Percentiles rank a stretch among this genome's conserved stretches.
phyloP scores from a whole-genome alignment of 768 basidiomycete species.

The Mycena sanguinolenta region DNA sequence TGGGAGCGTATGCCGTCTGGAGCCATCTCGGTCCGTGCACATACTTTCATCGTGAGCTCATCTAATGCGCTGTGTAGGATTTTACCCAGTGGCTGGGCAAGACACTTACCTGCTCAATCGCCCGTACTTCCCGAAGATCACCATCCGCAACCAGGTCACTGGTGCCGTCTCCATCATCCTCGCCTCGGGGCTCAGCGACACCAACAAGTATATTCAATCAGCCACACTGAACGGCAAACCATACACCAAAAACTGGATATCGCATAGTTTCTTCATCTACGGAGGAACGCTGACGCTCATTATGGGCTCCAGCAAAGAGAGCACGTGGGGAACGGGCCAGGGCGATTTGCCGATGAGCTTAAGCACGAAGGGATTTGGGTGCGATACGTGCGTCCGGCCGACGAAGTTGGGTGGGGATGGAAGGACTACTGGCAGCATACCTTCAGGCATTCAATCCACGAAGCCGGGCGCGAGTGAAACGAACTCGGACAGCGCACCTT shows the following conservation, averaged over 20 bases:
- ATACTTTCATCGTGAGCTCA: background rate
- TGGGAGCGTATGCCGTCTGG: constrained; percentile 37
- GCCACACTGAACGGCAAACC: constrained; percentile 25
- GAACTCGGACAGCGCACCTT: background rate
- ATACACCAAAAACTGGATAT: constrained; percentile 31
- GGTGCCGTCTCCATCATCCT: constrained; percentile 25
- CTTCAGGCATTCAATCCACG: background rate
- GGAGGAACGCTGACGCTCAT: constrained; percentile 19
- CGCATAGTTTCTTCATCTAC: constrained; percentile 11
- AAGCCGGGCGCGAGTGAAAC: background rate
- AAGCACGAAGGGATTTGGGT: constrained; percentile 24
- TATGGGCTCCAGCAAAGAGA: constrained; percentile 10
- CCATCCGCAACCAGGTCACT: constrained; percentile 32
- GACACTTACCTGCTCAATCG: constrained; percentile 37
- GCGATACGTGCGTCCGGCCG: background rate
- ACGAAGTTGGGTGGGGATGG: background rate
- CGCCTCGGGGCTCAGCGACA: constrained; percentile 17
- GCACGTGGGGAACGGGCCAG: constrained; percentile 18
- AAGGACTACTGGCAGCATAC: background rate
- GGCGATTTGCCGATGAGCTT: constrained; percentile 26
- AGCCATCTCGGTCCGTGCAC: constrained; percentile 31
- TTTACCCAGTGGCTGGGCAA: constrained; percentile 36
- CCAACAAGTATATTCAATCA: constrained; percentile 33
- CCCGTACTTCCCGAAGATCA: constrained; percentile 36
- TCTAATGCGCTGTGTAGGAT: constrained; percentile 15